Conservation (phyloP, 2,329 filamentous ascomycete species). For the Fusarium sp. region DNA sequence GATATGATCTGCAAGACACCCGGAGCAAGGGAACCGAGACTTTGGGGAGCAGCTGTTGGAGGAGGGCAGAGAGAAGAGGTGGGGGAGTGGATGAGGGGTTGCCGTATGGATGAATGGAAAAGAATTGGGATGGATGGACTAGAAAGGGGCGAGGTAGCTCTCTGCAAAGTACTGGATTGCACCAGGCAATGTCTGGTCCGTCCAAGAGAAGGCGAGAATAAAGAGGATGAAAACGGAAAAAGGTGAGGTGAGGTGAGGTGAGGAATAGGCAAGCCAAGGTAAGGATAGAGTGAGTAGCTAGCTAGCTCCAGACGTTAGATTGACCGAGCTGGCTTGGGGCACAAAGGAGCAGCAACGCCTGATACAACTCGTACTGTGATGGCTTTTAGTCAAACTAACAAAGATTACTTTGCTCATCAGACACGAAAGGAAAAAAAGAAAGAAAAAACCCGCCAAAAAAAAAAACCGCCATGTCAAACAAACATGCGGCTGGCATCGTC, state of each 20-base stretch:
- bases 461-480: slow-evolving; percentile 15
- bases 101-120: slow-evolving; percentile 31
- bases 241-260: slow-evolving; percentile 20
- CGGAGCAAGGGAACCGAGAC: slow-evolving; percentile 41
- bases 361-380: slow-evolving; percentile 4
- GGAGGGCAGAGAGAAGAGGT: slow-evolving; percentile 20
- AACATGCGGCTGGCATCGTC: slow-evolving; percentile 44
- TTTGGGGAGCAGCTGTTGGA: slow-evolving; percentile 32
- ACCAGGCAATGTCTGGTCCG: slow-evolving; percentile 8
- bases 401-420: slow-evolving; percentile 18
- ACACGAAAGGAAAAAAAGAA: slow-evolving; percentile 7
- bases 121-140: slow-evolving; percentile 15
- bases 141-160: slow-evolving; percentile 8
- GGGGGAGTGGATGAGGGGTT: slow-evolving; percentile 36
- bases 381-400: slow-evolving; percentile 5
- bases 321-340: not conserved
- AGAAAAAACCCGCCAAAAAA: slow-evolving; percentile 9
- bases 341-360: not conserved
- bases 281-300: not conserved
- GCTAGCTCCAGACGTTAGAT: slow-evolving; percentile 10
- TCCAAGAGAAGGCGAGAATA: slow-evolving; percentile 4
- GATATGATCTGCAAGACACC: slow-evolving; percentile 33
- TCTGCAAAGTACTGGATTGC: slow-evolving; percentile 15
- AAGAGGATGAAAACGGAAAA: slow-evolving; percentile 10
- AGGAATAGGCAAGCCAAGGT: slow-evolving; percentile 21